Evolutionary conservation across 2,329 filamentous ascomycete species (phyloP).

Genomic region (Lachnellula cervina): DNA sequence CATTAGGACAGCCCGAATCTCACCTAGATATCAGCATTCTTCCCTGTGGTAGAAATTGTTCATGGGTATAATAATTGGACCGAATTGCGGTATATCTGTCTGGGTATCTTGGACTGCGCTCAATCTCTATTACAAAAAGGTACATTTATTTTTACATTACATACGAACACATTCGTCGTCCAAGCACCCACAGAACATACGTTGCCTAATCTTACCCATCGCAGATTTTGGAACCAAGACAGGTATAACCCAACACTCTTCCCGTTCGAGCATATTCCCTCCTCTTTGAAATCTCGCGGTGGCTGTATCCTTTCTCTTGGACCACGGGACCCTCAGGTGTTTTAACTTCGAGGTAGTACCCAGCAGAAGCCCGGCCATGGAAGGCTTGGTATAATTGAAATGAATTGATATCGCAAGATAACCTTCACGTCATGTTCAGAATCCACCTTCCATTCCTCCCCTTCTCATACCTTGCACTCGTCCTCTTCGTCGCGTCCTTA

Average conservation of each 20-base stretch:
- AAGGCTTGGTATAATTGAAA: neutral
- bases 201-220: neutral
- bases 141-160: neutral
- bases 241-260: too few relatives aligned
- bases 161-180: neutral
- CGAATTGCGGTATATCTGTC: too few relatives aligned
- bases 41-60: too few relatives aligned
- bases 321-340: too few relatives aligned
- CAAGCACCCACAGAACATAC: neutral
- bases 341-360: too few relatives aligned
- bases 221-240: neutral
- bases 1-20: neutral
- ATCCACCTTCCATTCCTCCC: constrained; percentile 18
- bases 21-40: too few relatives aligned
- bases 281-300: too few relatives aligned
- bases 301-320: too few relatives aligned
- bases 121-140: neutral
- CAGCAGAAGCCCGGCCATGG: neutral
- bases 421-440: constrained; percentile 19
- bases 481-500: constrained; percentile 20
- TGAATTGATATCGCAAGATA: neutral
- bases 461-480: constrained; percentile 25
- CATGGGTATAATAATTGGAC: too few relatives aligned
- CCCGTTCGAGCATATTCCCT: too few relatives aligned
- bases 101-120: too few relatives aligned